These are phyloP conservation scores for Globisporangium camurandrum DNA, from an alignment of 352 stramenopile genomes.

Conservation along the genomic window DNA sequence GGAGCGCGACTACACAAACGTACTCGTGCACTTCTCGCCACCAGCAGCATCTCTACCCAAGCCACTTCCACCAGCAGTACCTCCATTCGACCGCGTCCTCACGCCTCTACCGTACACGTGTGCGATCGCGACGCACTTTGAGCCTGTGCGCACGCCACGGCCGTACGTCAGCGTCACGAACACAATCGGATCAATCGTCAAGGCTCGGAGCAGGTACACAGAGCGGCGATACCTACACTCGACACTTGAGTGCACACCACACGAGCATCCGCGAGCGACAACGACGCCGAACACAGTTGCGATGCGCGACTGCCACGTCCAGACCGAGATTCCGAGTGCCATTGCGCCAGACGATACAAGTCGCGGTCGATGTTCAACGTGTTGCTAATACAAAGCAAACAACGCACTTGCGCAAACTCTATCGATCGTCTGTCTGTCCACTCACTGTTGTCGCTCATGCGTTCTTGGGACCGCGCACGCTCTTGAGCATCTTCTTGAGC, in stretches of 20 bases:
- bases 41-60: not conserved
- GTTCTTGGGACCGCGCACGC: slow-evolving; percentile 62
- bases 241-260: slow-evolving; percentile 8
- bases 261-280: not conserved
- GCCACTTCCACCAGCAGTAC: slow-evolving; percentile 1
- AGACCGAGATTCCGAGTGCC: slow-evolving; percentile 9
- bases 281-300: not conserved
- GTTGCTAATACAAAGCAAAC: not conserved
- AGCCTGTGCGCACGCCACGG: slow-evolving; percentile 26
- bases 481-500: slow-evolving; percentile 78
- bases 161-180: slow-evolving; percentile 23
- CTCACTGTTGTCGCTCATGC: slow-evolving; percentile 17
- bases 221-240: slow-evolving; percentile 16
- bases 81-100: slow-evolving; percentile 17
- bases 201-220: slow-evolving; percentile 14
- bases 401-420: not conserved
- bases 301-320: slow-evolving; percentile 7
- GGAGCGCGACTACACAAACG: no score
- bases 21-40: not conserved
- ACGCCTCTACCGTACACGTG: slow-evolving; percentile 26
- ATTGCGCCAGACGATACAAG: not conserved
- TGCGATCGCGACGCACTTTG: slow-evolving; percentile 24
- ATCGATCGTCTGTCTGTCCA: not conserved
- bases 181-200: slow-evolving; percentile 31
- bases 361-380: not conserved